phyloP scores from a whole-genome alignment of 305 asterid genomes.

The Ajuga reptans region DNA sequence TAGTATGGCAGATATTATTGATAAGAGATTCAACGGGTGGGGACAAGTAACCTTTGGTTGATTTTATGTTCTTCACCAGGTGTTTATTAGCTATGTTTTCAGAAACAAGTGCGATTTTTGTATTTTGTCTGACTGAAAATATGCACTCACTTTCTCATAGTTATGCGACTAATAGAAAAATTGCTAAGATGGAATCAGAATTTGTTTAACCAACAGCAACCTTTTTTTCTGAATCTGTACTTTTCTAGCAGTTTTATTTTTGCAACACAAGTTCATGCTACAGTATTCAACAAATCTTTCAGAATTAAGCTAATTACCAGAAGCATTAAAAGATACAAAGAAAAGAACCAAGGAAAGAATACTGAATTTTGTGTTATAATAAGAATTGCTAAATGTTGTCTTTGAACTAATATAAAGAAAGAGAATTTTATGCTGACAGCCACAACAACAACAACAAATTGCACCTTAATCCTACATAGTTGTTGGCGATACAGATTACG shows the following conservation, averaged over 20 bases:
- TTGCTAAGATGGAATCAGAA: too few relatives aligned
- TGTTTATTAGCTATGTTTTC: not conserved
- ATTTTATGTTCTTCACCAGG: not conserved
- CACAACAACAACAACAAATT: not conserved
- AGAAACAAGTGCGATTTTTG: not conserved
- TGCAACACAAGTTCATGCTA: not conserved
- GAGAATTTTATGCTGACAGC: not conserved
- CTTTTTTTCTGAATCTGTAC: not conserved
- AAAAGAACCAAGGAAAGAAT: not conserved
- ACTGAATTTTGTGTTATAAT: not conserved
- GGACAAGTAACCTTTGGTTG: not conserved
- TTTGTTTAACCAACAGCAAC: not conserved
- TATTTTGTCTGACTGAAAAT: not conserved
- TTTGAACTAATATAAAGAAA: not conserved
- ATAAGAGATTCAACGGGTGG: not conserved
- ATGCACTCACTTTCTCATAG: too few relatives aligned
- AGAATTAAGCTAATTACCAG: not conserved
- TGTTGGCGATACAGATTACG: not conserved
- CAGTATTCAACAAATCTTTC: not conserved
- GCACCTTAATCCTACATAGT: not conserved
- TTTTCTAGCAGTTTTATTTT: not conserved
- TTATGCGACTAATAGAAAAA: too few relatives aligned
- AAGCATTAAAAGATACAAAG: not conserved
- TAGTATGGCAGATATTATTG: not conserved
- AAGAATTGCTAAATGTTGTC: not conserved